Base-by-base conservation (phyloP, 352 stramenopile species). In the Pythium sp. region DNA sequence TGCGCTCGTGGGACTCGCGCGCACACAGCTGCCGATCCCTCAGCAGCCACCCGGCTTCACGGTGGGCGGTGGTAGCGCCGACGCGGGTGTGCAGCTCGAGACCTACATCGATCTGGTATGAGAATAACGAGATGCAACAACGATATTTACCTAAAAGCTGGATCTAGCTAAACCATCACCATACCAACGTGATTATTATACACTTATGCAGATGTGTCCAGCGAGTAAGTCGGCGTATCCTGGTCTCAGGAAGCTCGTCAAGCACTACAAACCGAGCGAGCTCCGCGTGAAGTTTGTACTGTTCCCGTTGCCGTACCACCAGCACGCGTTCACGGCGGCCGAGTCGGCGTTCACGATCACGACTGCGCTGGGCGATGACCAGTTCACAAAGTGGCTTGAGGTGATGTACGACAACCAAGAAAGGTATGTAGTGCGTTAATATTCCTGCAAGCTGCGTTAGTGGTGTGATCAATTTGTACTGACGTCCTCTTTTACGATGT, bases 261-360 rank as follows among this genome's bases (percentile, higher is more conserved):
- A 77, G 4, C 66, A 90, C 58, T 94, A 93, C 67, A 67, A 73
- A 20, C 58, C 75, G 1, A 63, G 81, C 8, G 79, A 94, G 43
- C 72, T 94, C 36, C 84, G 87, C 18, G 57, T 94, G 36, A 81
- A 72, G 15, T 90, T 94, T 54, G 84, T 93, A 64, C 65, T 93
- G 18, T 93, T 94, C 64, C 83, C 85, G 7, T 36, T 93, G 75
- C 87, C 87, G 51, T 93, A 92, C 72, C 85, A 94, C 67, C 83
- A 92, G 67, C 74, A 93, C 58, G 83, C 82, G 46, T 94, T 93
- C 70, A 68, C 81, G 9, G 75, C 77, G 4, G 83, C 85, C 46
- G 84, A 93, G 63, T 65, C 82, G 6, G 73, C 78, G 20, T 91
- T 87, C 66, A 87, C 84, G 43, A 81, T 94, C 73, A 90, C 81